These are phyloP conservation scores for Extremus antarcticus DNA, from an alignment of 495 filamentous ascomycete genomes.

Conservation along the genomic window DNA sequence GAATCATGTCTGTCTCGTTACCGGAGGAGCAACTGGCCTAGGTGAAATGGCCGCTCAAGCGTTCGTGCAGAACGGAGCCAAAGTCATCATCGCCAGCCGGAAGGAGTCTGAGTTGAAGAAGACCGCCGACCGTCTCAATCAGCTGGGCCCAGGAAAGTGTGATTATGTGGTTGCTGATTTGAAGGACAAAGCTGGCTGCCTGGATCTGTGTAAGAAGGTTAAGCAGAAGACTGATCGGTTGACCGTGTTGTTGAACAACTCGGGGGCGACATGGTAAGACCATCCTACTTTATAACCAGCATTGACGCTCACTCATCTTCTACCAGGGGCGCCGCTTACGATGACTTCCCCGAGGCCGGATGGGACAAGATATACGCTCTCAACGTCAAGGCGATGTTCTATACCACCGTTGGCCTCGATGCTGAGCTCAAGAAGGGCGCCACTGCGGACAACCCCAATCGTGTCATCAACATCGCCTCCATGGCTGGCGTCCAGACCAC, in stretches of 20 bases:
- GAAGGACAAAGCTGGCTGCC: constrained; percentile 24
- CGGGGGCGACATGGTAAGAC: constrained; percentile 24
- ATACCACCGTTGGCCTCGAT: constrained; percentile 25
- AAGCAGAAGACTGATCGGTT: constrained; percentile 24
- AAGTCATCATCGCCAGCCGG: constrained; percentile 30
- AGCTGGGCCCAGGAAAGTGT: constrained; percentile 27
- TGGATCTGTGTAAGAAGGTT: constrained; percentile 19
- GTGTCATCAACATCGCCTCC: constrained; percentile 29
- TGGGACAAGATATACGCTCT: constrained; percentile 31
- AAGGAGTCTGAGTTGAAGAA: constrained; percentile 31
- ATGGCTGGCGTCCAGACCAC: constrained; percentile 29
- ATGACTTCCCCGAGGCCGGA: constrained; percentile 27
- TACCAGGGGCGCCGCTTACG: constrained; percentile 25
- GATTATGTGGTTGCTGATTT: constrained; percentile 28
- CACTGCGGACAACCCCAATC: constrained; percentile 20
- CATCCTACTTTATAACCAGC: background rate
- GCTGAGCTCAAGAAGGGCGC: constrained; percentile 25
- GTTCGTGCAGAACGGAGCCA: constrained; percentile 30
- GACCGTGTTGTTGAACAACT: constrained; percentile 28
- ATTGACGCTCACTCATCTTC: background rate
- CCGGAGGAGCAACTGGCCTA: constrained; percentile 29
- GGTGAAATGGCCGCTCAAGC: constrained; percentile 32
- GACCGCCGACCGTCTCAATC: constrained; percentile 22
- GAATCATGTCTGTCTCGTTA: constrained; percentile 27
- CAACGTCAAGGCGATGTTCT: constrained; percentile 30